phyloP scores from a whole-genome alignment of 768 basidiomycete genomes.

The Lactifluus piperatus region DNA sequence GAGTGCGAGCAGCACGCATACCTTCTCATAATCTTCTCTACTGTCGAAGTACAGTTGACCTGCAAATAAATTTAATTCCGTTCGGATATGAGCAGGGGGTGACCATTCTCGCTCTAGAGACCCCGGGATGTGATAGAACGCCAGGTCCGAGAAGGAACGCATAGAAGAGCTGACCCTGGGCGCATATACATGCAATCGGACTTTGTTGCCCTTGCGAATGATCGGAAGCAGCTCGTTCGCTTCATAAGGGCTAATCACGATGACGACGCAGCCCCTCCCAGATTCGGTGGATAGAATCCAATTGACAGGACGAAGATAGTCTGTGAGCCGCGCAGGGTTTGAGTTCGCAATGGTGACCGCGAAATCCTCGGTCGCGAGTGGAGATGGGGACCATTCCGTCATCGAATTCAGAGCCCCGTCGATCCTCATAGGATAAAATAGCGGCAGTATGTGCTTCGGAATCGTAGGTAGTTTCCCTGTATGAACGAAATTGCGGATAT shows the following conservation, averaged over 20 bases:
- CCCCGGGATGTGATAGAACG: background rate
- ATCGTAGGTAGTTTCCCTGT: background rate
- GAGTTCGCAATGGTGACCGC: background rate
- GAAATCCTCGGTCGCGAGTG: constrained; percentile 9
- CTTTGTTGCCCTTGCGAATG: too few species aligned
- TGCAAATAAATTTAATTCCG: constrained; percentile 10
- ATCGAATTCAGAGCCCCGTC: background rate
- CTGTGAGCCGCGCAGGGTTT: background rate
- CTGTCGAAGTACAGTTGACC: constrained; percentile 17
- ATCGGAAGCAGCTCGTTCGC: background rate
- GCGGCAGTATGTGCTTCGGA: background rate
- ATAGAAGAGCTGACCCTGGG: constrained; percentile 11
- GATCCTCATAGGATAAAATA: background rate
- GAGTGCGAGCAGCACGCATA: constrained; percentile 11
- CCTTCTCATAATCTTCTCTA: constrained; percentile 7
- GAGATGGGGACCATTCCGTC: constrained; percentile 1
- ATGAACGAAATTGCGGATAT: background rate
- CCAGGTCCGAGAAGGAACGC: too few species aligned
- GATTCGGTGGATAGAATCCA: constrained; percentile 10
- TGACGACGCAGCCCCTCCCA: background rate
- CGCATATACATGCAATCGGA: constrained; percentile 6
- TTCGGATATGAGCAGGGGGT: background rate
- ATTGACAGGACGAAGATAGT: constrained; percentile 16
- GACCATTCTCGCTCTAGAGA: background rate
- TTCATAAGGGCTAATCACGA: too few species aligned